Base-by-base conservation (phyloP, 139 green algal species). In the Eudorina sp. region DNA sequence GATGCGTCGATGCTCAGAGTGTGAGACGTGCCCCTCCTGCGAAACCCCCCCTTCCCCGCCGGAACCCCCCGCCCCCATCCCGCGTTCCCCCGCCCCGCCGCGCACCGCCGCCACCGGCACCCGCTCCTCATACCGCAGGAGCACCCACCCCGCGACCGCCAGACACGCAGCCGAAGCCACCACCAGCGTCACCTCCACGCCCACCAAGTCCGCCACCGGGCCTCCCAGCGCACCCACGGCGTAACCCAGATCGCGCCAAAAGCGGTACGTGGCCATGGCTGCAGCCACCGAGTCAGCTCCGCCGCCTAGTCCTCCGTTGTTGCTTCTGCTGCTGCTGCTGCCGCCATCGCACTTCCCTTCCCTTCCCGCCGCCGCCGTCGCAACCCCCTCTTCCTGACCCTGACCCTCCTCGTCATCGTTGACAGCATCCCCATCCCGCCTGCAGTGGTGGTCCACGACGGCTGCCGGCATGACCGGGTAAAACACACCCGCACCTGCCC, bases 191-290 rank as follows among this genome's bases (percentile, higher is more conserved):
- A 18, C 36, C 75, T 83, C 75, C 51, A 83, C 75, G 0, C 75
- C 75, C 46, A 83, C 8, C 31, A 29, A 34, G 36, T 83, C 75
- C 31, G 75, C 75, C n/a, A 68, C 51, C 9, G 75, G 75, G 4
- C 75, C 75, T 7, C n/a, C 75, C 75, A 69, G 7, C 34, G 75
- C 75, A n/a, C 83, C 69, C 21, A 75, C 31, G 1, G 69, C 72
- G 34, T 89, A 89, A 23, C 83, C 83, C 69, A 89, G 51, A 25
- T 89, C 83, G 5, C 83, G 18, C 83, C 83, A 89, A 31, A 74
- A 89, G 5, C 83, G 53, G 70, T 75, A 89, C 2, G 83, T 83
- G 36, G 83, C 51, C 83, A 89, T 89, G 36, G 51, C 83, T 11
- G 53, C 83, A 1, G 69, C 83, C 83, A 89, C 3, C 11, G 48